phyloP scores from a whole-genome alignment of 2,329 filamentous ascomycete species.

The Sphaerulina musiva region DNA sequence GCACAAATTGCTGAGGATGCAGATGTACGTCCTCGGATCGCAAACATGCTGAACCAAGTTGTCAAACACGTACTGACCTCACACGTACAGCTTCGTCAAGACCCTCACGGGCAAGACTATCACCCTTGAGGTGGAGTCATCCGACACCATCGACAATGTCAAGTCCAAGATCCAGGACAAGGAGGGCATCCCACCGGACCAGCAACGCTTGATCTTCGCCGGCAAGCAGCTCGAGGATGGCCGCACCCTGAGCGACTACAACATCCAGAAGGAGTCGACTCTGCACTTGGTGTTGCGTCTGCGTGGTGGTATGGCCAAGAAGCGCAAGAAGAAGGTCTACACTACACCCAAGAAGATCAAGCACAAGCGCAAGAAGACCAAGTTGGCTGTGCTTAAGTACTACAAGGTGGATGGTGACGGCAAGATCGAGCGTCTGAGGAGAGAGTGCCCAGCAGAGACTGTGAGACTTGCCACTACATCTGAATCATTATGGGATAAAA shows the following conservation, averaged over 20 bases:
- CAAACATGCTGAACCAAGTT: conserved; percentile 46
- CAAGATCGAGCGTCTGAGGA: conserved; percentile 98
- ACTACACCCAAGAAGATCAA: conserved; percentile 99
- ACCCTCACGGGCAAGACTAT: too few species aligned
- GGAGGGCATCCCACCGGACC: conserved; percentile 92
- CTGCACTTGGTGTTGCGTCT: conserved; percentile 60
- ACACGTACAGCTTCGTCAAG: too few species aligned
- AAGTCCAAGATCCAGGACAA: conserved; percentile 91
- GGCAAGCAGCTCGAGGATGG: conserved; percentile 96
- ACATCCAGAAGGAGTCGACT: conserved; percentile 72
- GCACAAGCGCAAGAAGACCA: conserved; percentile 99
- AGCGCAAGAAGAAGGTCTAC: conserved; percentile 99
- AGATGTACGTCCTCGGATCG: too few species aligned
- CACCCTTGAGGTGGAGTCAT: too few species aligned
- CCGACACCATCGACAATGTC: too few species aligned
- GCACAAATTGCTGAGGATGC: too few species aligned
- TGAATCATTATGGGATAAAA: background rate
- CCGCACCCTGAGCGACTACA: conserved; percentile 84
- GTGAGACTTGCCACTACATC: conserved; percentile 49
- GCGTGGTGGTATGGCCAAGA: conserved; percentile 69
- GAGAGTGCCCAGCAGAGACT: conserved; percentile 90
- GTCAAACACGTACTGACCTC: conserved; percentile 40
- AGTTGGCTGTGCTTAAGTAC: conserved; percentile 99
- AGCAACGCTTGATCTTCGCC: conserved; percentile 92
- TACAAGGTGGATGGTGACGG: conserved; percentile 99